Evolutionary conservation across 176 grass and related monocot genomes (phyloP).

Genomic region (Carex parvula): DNA sequence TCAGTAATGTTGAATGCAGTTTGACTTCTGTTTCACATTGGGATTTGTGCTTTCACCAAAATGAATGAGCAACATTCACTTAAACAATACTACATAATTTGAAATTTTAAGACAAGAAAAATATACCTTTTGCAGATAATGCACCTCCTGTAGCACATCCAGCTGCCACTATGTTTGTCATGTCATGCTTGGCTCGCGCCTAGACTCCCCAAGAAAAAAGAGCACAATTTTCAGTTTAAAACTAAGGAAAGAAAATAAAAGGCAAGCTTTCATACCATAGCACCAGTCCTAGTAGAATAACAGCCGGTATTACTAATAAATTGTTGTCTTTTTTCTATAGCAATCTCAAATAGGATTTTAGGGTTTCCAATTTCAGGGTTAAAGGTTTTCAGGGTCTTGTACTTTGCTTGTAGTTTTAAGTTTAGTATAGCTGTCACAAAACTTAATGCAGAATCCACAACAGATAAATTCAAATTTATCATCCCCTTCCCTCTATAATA

Average conservation of each 20-base stretch:
- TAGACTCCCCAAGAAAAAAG: slow-evolving; percentile 29
- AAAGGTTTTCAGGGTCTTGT: not conserved
- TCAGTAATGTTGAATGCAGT: not conserved
- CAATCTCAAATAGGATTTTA: not conserved
- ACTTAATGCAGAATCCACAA: not conserved
- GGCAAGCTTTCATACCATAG: not conserved
- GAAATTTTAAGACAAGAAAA: not conserved
- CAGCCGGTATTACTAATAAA: not conserved
- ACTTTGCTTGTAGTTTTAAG: not conserved
- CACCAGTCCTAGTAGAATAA: not conserved
- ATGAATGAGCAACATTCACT: not conserved
- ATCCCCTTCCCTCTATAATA: not conserved
- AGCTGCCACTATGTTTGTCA: slow-evolving; percentile 76
- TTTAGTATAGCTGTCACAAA: not conserved
- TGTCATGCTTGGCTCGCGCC: slow-evolving; percentile 90
- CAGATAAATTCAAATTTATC: slow-evolving; percentile 6
- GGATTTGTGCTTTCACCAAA: slow-evolving; percentile 8
- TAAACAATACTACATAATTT: not conserved
- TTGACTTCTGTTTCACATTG: not conserved
- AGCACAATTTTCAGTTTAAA: slow-evolving; percentile 3
- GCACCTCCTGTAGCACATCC: slow-evolving; percentile 84
- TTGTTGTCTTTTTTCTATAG: not conserved
- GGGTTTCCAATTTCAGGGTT: not conserved
- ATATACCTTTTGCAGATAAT: slow-evolving; percentile 78
- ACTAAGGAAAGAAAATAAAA: not conserved